Conservation (phyloP, 2,329 filamentous ascomycete species). For the Hypoxylon sp. region DNA sequence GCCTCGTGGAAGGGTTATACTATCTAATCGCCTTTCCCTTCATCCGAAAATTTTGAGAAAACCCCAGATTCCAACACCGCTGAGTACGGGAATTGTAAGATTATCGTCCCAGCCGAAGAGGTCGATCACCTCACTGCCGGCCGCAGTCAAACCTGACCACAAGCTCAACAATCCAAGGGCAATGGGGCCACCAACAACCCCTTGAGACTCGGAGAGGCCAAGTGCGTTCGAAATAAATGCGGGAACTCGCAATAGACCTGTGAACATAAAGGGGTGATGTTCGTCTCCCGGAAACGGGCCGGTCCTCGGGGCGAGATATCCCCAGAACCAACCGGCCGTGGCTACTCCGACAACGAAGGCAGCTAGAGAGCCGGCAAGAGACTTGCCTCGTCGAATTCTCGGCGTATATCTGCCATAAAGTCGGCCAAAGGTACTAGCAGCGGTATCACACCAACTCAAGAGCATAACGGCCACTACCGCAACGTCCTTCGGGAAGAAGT, state of each 20-base stretch:
- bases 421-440: conserved; percentile 93
- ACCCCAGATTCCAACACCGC: conserved; percentile 88
- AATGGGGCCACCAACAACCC: conserved; percentile 76
- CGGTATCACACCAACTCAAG: conserved; percentile 97
- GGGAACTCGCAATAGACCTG: conserved; percentile 81
- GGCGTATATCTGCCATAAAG: conserved; percentile 92
- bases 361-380: conserved; percentile 87
- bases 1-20: conserved; percentile 30
- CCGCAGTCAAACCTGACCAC: conserved; percentile 89
- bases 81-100: conserved; percentile 93
- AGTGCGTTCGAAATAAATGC: conserved; percentile 69
- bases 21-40: conserved; percentile 41
- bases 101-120: conserved; percentile 98
- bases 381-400: conserved; percentile 88
- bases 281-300: conserved; percentile 79
- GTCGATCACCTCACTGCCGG: conserved; percentile 90
- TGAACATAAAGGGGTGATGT: conserved; percentile 82
- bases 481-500: conserved; percentile 93
- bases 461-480: conserved; percentile 90
- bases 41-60: conserved; percentile 90
- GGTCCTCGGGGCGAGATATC: conserved; percentile 79
- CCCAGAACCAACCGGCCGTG: conserved; percentile 90
- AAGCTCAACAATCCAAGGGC: conserved; percentile 87
- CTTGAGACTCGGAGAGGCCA: conserved; percentile 71
- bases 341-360: conserved; percentile 86